These are phyloP conservation scores for Clonostachys chloroleuca DNA, from an alignment of 2,329 filamentous ascomycete species.

Conservation along the genomic window DNA sequence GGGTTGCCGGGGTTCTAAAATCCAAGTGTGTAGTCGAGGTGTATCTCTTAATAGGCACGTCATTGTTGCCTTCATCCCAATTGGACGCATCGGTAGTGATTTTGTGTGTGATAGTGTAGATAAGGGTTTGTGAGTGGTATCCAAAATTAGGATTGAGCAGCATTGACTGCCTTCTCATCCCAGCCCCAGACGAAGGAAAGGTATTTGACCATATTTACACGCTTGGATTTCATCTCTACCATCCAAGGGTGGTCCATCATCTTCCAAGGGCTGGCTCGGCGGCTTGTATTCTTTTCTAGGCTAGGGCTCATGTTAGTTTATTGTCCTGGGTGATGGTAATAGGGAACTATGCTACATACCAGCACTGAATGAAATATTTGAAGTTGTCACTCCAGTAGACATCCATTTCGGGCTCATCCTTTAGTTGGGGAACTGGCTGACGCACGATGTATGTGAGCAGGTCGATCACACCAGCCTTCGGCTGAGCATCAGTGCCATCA, in stretches of 20 bases:
- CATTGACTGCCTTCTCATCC: conserved; percentile 51
- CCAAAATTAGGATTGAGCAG: background rate
- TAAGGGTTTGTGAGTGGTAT: too few species aligned
- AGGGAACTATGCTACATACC: conserved; percentile 55
- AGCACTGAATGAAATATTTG: conserved; percentile 99
- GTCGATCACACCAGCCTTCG: conserved; percentile 87
- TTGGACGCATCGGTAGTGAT: too few species aligned
- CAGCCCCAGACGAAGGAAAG: conserved; percentile 95
- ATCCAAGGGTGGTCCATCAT: conserved; percentile 99
- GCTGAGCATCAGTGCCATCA: conserved; percentile 93
- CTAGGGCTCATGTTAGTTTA: conserved; percentile 40
- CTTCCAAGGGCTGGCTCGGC: conserved; percentile 91
- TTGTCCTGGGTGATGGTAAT: background rate
- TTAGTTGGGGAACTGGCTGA: conserved; percentile 90
- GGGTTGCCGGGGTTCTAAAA: too few species aligned
- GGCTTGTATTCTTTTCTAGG: conserved; percentile 85
- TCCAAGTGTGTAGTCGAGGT: too few species aligned
- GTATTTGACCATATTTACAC: conserved; percentile 96
- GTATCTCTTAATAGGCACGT: too few species aligned
- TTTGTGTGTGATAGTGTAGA: too few species aligned
- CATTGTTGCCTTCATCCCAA: too few species aligned
- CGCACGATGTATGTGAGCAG: conserved; percentile 95
- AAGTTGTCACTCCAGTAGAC: conserved; percentile 97
- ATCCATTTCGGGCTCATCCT: conserved; percentile 84
- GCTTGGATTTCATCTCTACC: conserved; percentile 90